These are phyloP conservation scores for Penicillium sp. DNA, from an alignment of 2,329 filamentous ascomycete genomes.

Conservation along the genomic window DNA sequence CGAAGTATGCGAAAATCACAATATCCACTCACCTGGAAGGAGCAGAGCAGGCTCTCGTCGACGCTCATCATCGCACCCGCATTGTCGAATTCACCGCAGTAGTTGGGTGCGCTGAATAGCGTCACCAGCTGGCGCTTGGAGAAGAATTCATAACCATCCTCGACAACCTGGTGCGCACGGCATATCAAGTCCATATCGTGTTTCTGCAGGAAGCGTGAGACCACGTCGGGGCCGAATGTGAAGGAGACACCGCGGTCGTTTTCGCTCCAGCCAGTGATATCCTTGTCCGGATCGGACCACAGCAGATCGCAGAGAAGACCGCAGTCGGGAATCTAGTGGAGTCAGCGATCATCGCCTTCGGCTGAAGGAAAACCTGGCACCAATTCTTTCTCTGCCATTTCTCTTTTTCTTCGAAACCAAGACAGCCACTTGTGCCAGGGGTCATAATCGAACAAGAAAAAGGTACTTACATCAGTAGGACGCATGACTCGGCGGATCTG, in stretches of 20 bases:
- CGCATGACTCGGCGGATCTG: slow-evolving; percentile 99
- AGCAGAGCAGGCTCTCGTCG: slow-evolving; percentile 95
- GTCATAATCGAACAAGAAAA: slow-evolving; percentile 8
- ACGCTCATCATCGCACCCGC: slow-evolving; percentile 99
- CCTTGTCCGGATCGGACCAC: slow-evolving; percentile 98
- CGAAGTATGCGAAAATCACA: neutral
- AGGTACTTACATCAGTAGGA: slow-evolving; percentile 82
- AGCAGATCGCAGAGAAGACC: slow-evolving; percentile 94
- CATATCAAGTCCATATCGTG: slow-evolving; percentile 99
- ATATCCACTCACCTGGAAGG: slow-evolving; percentile 71
- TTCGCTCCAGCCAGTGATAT: slow-evolving; percentile 98
- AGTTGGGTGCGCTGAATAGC: slow-evolving; percentile 96
- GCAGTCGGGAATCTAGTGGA: slow-evolving; percentile 83
- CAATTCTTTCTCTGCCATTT: slow-evolving; percentile 4
- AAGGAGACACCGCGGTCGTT: slow-evolving; percentile 98
- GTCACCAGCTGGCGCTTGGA: slow-evolving; percentile 97
- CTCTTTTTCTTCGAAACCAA: neutral
- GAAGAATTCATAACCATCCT: slow-evolving; percentile 99
- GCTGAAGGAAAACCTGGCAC: slow-evolving; percentile 27
- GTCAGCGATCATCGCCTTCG: slow-evolving; percentile 40
- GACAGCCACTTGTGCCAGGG: neutral
- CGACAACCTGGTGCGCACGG: slow-evolving; percentile 95
- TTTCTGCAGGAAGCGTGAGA: slow-evolving; percentile 95
- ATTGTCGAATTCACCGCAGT: slow-evolving; percentile 99
- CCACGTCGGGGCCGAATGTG: slow-evolving; percentile 95